These are phyloP conservation scores for Galerina marginata DNA, from an alignment of 768 basidiomycete genomes.

Conservation along the genomic window DNA sequence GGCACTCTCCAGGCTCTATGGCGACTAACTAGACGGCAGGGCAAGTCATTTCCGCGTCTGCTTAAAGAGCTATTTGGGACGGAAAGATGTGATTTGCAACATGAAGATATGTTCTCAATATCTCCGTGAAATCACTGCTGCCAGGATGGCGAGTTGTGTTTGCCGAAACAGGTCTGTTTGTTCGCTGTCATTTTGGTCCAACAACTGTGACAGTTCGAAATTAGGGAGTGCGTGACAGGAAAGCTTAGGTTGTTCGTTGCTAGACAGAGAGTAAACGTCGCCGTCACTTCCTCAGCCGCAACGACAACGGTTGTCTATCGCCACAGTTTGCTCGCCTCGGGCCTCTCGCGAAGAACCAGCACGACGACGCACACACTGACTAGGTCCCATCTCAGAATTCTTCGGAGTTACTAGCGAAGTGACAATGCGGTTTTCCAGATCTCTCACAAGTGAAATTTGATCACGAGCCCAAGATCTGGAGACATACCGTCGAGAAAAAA, in stretches of 20 bases:
- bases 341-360: slow-evolving; percentile 5
- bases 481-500: slow-evolving; percentile 21
- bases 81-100: slow-evolving; percentile 14
- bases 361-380: slow-evolving; percentile 9
- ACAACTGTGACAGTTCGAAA: no score
- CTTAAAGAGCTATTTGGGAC: slow-evolving; percentile 4
- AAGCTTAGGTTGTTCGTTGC: slow-evolving; percentile 24
- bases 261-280: slow-evolving; percentile 17
- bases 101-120: slow-evolving; percentile 18
- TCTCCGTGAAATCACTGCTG: slow-evolving; percentile 18
- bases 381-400: slow-evolving; percentile 18
- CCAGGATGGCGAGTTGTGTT: background rate
- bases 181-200: background rate
- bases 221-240: background rate
- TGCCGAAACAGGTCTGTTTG: background rate
- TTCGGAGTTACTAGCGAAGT: slow-evolving; percentile 27
- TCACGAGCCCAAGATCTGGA: slow-evolving; percentile 27
- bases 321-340: slow-evolving; percentile 11
- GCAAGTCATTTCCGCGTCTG: background rate
- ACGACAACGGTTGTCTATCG: slow-evolving; percentile 25
- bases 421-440: slow-evolving; percentile 21
- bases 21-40: slow-evolving; percentile 7
- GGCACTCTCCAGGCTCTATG: slow-evolving; percentile 4
- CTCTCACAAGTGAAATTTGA: slow-evolving; percentile 21
- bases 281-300: slow-evolving; percentile 21